Conservation (phyloP, 345 rosid genomes). For the Hibiscus mutabilis region DNA sequence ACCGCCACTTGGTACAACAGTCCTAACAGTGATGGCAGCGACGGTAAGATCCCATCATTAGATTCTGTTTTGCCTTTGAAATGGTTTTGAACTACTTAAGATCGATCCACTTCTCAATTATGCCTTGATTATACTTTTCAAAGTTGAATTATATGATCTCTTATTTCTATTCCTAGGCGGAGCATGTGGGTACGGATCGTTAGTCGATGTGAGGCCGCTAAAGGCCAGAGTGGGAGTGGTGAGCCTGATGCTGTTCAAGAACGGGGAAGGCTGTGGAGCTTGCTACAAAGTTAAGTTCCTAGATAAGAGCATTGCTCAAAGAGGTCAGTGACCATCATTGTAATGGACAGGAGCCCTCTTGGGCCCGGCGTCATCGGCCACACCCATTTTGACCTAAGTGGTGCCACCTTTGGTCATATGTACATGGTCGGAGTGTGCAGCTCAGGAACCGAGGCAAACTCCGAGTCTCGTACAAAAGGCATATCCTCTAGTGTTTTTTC, state of each 20-base stretch:
- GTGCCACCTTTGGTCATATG: slow-evolving; percentile 89
- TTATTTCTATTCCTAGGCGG: slow-evolving; percentile 43
- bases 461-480: slow-evolving; percentile 42
- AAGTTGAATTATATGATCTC: neutral
- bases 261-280: slow-evolving; percentile 92
- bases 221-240: slow-evolving; percentile 87
- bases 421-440: slow-evolving; percentile 46
- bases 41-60: slow-evolving; percentile 33
- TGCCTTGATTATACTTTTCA: neutral
- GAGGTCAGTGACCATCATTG: slow-evolving; percentile 80
- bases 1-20: slow-evolving; percentile 97
- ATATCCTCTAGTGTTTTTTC: neutral
- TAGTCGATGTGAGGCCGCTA: slow-evolving; percentile 84
- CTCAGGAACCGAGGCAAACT: slow-evolving; percentile 79
- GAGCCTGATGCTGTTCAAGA: slow-evolving; percentile 71
- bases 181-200: slow-evolving; percentile 89
- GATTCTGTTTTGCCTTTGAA: too few species aligned
- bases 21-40: slow-evolving; percentile 94
- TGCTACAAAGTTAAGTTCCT: slow-evolving; percentile 80
- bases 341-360: slow-evolving; percentile 87
- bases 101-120: neutral
- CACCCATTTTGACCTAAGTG: slow-evolving; percentile 89
- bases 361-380: slow-evolving; percentile 51
- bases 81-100: too few species aligned
- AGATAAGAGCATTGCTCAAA: slow-evolving; percentile 72